Conservation (phyloP, 2,329 filamentous ascomycete species). For the Verticillium zaregamsianum region DNA sequence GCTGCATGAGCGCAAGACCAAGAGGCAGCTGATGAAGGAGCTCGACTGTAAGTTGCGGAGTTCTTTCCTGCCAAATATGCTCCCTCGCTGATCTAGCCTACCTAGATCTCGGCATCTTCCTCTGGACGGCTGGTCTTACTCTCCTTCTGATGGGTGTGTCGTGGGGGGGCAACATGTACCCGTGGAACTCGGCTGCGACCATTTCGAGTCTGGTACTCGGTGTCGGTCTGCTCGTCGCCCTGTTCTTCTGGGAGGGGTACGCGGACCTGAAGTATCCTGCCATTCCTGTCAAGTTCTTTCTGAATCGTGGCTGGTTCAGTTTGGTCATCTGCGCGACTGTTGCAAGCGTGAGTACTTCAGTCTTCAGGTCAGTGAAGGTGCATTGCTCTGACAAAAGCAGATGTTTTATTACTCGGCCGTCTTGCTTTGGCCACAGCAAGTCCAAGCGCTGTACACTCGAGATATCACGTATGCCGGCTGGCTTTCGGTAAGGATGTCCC, state of each 20-base stretch:
- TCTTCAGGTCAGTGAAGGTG: conserved; percentile 8
- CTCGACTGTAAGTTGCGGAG: conserved; percentile 31
- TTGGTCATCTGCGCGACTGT: conserved; percentile 21
- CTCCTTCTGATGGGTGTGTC: conserved; percentile 42
- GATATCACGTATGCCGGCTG: conserved; percentile 29
- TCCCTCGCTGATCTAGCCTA: conserved; percentile 10
- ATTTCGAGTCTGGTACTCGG: conserved; percentile 33
- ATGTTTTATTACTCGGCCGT: conserved; percentile 20
- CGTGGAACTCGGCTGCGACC: conserved; percentile 35
- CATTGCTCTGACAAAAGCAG: conserved; percentile 18
- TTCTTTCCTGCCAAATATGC: not conserved
- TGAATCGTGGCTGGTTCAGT: conserved; percentile 22
- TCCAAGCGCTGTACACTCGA: conserved; percentile 26
- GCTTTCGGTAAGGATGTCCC: conserved; percentile 19
- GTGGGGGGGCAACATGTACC: conserved; percentile 36
- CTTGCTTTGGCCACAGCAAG: conserved; percentile 30
- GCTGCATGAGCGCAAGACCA: not conserved
- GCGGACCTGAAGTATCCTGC: conserved; percentile 30
- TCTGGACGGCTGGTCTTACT: conserved; percentile 39
- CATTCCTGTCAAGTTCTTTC: conserved; percentile 31
- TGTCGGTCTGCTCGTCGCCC: conserved; percentile 22
- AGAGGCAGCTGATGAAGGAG: conserved; percentile 10
- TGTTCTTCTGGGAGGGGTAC: conserved; percentile 31
- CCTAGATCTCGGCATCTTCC: conserved; percentile 31
- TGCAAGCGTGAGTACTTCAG: conserved; percentile 26